phyloP scores from a whole-genome alignment of 306 rosid species.

The Castanea crenata region DNA sequence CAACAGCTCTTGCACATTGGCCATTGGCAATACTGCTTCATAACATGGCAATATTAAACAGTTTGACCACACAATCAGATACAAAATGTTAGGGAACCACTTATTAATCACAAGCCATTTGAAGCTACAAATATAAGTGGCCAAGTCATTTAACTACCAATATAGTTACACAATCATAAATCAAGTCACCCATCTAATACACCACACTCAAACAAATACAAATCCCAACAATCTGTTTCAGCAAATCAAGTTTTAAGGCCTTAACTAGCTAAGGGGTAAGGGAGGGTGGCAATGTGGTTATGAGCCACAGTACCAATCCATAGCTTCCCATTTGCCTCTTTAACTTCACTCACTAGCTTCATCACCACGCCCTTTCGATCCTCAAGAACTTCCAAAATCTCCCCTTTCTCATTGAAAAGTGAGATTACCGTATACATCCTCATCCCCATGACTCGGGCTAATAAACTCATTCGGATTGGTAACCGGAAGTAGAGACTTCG shows the following conservation, averaged over 20 bases:
- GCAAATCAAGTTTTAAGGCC: background rate
- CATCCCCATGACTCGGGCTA: conserved; percentile 81
- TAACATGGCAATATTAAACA: background rate
- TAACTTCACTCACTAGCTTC: conserved; percentile 92
- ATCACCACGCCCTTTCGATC: conserved; percentile 64
- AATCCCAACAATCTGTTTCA: background rate
- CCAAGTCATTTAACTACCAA: background rate
- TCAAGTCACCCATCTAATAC: background rate
- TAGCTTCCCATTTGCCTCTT: conserved; percentile 65
- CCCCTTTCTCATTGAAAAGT: conserved; percentile 52
- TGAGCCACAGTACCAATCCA: conserved; percentile 99
- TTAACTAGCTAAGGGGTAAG: conserved; percentile 46
- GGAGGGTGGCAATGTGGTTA: conserved; percentile 78
- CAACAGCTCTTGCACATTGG: no score
- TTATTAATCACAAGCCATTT: background rate
- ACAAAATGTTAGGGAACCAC: background rate
- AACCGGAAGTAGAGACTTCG: conserved; percentile 66
- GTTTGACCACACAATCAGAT: background rate
- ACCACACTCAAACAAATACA: conserved; percentile 2
- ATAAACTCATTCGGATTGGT: conserved; percentile 61
- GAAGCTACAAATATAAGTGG: background rate
- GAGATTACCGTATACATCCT: conserved; percentile 78
- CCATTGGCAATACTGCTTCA: no score
- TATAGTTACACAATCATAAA: background rate
- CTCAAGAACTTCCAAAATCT: conserved; percentile 81